Conservation (phyloP, 345 rosid species). For the Lenwebbia sp. region DNA sequence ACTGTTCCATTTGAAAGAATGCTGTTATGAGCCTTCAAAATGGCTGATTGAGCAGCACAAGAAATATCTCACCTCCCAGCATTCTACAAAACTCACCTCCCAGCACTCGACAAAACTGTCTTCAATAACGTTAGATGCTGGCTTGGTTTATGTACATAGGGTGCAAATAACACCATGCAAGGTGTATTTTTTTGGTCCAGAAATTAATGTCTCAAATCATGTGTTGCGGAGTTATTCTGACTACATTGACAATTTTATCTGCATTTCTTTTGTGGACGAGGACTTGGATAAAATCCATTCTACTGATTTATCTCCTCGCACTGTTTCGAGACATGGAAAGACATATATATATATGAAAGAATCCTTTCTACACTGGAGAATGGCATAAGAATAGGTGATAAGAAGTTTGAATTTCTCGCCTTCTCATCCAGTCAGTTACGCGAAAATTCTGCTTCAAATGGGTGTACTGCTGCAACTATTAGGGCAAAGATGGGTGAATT, state of each 20-base stretch:
- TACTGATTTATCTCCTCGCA: slow-evolving; percentile 45
- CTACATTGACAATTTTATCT: slow-evolving; percentile 41
- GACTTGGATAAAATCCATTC: slow-evolving; percentile 49
- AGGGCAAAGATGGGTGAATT: slow-evolving; percentile 48
- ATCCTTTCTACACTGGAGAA: slow-evolving; percentile 31
- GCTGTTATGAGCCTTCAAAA: slow-evolving; percentile 46
- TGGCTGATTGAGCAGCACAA: slow-evolving; percentile 38
- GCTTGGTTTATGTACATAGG: slow-evolving; percentile 43
- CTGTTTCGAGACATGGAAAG: slow-evolving; percentile 23
- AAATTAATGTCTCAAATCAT: slow-evolving; percentile 52
- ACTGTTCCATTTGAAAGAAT: slow-evolving; percentile 27
- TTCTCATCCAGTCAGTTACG: slow-evolving; percentile 61
- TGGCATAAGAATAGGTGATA: slow-evolving; percentile 43
- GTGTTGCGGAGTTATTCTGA: slow-evolving; percentile 26
- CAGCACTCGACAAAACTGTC: slow-evolving; percentile 20
- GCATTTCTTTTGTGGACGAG: slow-evolving; percentile 55
- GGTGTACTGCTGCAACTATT: slow-evolving; percentile 33
- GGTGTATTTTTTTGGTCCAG: slow-evolving; percentile 56
- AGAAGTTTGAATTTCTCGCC: slow-evolving; percentile 64
- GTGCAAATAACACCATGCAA: slow-evolving; percentile 54
- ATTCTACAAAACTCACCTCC: too few species aligned
- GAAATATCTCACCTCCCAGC: slow-evolving; percentile 6
- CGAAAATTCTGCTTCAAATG: slow-evolving; percentile 44
- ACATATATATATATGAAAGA: slow-evolving; percentile 35
- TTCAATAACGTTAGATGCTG: slow-evolving; percentile 21